Evolutionary conservation across 2,329 filamentous ascomycete genomes (phyloP).

Genomic region (Colletotrichum sp.): DNA sequence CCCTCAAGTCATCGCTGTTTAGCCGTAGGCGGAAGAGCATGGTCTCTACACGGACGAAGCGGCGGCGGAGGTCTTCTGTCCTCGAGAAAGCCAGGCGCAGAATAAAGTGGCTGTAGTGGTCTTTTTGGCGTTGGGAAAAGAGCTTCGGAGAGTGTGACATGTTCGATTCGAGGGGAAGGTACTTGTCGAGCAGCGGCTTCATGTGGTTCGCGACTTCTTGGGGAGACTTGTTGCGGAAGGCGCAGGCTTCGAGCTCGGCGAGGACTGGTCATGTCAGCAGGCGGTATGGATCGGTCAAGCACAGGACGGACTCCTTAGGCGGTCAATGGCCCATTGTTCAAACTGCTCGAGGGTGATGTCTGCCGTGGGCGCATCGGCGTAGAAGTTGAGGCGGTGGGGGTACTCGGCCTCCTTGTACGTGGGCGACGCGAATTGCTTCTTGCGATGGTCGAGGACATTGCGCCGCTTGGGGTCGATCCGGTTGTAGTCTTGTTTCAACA

Average conservation of each 20-base stretch:
- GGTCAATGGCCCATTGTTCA: conserved; percentile 97
- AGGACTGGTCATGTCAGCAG: conserved; percentile 60
- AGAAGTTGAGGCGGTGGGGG: conserved; percentile 89
- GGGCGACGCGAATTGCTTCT: conserved; percentile 83
- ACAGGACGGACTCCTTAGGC: conserved; percentile 70
- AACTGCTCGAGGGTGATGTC: conserved; percentile 98
- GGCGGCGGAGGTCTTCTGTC: conserved; percentile 86
- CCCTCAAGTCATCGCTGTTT: conserved; percentile 74
- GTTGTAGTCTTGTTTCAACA: conserved; percentile 57
- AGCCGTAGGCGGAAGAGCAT: conserved; percentile 88
- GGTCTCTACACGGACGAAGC: conserved; percentile 86
- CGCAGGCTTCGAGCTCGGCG: conserved; percentile 90
- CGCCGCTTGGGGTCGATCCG: conserved; percentile 75
- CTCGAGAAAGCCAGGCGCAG: conserved; percentile 89
- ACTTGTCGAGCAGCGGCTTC: conserved; percentile 85
- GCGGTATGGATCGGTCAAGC: neutral
- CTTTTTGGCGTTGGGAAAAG: conserved; percentile 81
- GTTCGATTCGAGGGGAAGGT: conserved; percentile 80
- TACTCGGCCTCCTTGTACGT: conserved; percentile 81
- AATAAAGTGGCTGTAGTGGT: conserved; percentile 98
- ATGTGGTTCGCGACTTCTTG: conserved; percentile 85
- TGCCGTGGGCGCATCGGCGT: conserved; percentile 83
- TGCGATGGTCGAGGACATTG: conserved; percentile 77
- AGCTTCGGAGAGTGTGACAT: conserved; percentile 66
- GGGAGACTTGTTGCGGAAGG: conserved; percentile 88